phyloP scores from a whole-genome alignment of 148 eudicot species.

The Chenopodium album region DNA sequence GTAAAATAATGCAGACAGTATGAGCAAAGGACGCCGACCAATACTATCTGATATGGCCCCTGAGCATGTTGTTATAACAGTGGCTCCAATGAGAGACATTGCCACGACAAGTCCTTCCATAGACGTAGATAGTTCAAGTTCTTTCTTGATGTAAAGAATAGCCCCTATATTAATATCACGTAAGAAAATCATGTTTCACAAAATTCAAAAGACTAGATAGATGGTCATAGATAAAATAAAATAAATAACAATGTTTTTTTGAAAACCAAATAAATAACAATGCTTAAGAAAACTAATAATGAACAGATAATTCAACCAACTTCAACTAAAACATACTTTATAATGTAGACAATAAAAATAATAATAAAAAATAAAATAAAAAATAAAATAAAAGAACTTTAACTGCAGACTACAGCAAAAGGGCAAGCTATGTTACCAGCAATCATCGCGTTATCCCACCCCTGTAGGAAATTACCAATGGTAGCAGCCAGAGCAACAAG shows the following conservation, averaged over 20 bases:
- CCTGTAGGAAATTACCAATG: conserved; percentile 71
- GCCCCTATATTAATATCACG: conserved; percentile 44
- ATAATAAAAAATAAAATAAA: no score
- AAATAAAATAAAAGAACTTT: no score
- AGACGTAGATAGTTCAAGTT: conserved; percentile 50
- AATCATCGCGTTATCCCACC: conserved; percentile 85
- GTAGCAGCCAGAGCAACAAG: conserved; percentile 73
- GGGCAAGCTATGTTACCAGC: conserved; percentile 48
- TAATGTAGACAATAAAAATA: background rate
- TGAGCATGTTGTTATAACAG: conserved; percentile 74
- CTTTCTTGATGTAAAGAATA: conserved; percentile 67
- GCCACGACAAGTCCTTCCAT: conserved; percentile 88
- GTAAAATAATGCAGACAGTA: conserved; percentile 67
- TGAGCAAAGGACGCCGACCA: conserved; percentile 92
- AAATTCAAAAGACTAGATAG: background rate
- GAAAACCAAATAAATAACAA: background rate
- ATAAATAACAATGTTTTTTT: background rate
- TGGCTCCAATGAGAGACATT: conserved; percentile 95
- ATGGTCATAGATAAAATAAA: no score
- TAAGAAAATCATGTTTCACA: background rate
- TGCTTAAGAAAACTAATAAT: background rate
- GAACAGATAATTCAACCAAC: background rate
- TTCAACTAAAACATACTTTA: background rate
- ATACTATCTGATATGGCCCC: conserved; percentile 73
- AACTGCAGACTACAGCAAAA: background rate